A percentile compares a stretch with the other conserved stretches of the same genome.
These are phyloP conservation scores for Polyporus tsugae DNA, from an alignment of 1,284 basidiomycete genomes.

Conservation along the genomic window DNA sequence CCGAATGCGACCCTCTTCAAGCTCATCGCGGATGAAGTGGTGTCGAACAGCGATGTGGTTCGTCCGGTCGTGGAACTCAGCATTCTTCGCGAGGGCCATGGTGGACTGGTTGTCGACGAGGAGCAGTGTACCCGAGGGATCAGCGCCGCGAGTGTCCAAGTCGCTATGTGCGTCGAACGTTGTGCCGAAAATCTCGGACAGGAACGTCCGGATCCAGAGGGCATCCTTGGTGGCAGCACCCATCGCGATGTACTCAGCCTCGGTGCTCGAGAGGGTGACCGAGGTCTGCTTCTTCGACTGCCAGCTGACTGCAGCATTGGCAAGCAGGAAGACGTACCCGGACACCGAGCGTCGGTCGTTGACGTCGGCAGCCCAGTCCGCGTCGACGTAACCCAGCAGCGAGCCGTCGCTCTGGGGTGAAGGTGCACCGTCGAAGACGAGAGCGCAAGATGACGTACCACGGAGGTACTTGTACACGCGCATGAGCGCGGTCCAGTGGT, in stretches of 20 bases:
- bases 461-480: conserved; percentile 18
- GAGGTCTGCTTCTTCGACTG: conserved; percentile 38
- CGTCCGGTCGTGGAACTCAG: neutral
- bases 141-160: too few relatives aligned
- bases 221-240: too few relatives aligned
- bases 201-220: too few relatives aligned
- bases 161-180: too few relatives aligned
- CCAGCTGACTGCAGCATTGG: conserved; percentile 38
- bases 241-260: conserved; percentile 44
- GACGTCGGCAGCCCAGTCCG: too few relatives aligned
- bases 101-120: neutral
- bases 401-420: too few relatives aligned
- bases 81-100: neutral
- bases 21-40: neutral
- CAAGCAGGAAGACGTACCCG: neutral
- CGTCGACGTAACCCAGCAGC: too few relatives aligned
- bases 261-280: conserved; percentile 40
- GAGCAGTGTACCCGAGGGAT: neutral
- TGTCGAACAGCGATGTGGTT: neutral
- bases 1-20: neutral
- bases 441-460: conserved; percentile 50
- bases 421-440: conserved; percentile 30
- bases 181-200: too few relatives aligned
- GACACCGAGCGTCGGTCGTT: neutral
- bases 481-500: conserved; percentile 48